These are phyloP conservation scores for Symbiodinium pilosum DNA, from an alignment of 73 alveolate genomes.

Conservation along the genomic window DNA sequence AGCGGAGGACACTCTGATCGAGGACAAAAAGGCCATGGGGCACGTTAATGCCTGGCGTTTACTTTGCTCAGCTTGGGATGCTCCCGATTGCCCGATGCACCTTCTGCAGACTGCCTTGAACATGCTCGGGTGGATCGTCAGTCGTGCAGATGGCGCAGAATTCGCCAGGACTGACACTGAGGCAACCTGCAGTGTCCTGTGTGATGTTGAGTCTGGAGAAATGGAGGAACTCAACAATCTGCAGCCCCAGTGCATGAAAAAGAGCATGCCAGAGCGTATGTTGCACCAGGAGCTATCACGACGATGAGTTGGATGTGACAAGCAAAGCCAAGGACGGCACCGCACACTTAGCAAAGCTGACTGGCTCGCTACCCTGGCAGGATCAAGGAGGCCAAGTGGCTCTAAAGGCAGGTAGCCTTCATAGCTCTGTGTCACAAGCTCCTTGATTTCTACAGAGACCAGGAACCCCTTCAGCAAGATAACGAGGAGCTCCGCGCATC, in stretches of 20 bases:
- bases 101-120: background rate
- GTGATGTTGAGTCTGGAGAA: background rate
- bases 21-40: background rate
- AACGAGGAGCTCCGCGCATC: constrained; percentile 22
- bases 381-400: constrained; percentile 34
- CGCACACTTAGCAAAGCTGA: background rate
- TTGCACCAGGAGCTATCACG: too few relatives aligned
- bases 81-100: too few relatives aligned
- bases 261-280: too few relatives aligned
- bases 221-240: background rate
- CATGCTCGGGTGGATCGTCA: background rate
- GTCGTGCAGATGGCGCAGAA: background rate
- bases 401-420: background rate
- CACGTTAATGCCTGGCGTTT: too few relatives aligned
- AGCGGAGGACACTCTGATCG: background rate
- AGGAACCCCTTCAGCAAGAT: constrained; percentile 1
- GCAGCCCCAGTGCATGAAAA: too few relatives aligned
- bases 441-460: too few relatives aligned
- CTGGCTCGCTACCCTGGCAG: background rate
- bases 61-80: too few relatives aligned
- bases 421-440: background rate
- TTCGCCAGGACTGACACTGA: background rate
- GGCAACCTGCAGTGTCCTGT: background rate
- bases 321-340: too few relatives aligned
- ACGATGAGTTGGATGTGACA: too few relatives aligned